Evolutionary conservation across 768 basidiomycete genomes (phyloP), one percentile per base, ranked within the genome.

Genomic region (Exsudoporus frostii): DNA sequence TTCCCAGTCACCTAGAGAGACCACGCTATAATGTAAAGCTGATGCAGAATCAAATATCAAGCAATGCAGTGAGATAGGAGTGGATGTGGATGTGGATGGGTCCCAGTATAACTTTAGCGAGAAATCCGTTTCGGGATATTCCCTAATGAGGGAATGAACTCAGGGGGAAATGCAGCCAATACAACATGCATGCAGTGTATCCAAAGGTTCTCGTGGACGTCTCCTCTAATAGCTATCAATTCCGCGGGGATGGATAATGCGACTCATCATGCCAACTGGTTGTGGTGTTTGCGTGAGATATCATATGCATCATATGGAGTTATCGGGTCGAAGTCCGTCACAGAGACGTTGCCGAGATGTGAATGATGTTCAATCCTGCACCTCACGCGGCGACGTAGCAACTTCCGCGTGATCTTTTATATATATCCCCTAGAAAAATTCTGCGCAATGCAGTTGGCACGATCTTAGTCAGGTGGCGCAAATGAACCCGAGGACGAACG

Each of bases 101-200:
- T 47, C 63, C n/a, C n/a, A n/a, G n/a, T n/a, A n/a, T 29, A 3
- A 91, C 92, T 80, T 99, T 99, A 0, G 97, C 90, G 24, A 98
- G 77, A 61, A 95, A 95, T 68, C 98, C 97, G 65, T 96, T 98
- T 64, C 92, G 79, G 14, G 92, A 84, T 51, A 98, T 85, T 1
- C 94, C 94, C 92, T 94, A 32, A 4, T 14, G 37, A 39, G 19
- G 30, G 33, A 10, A 43, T 30, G 32, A 42, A 24, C 42, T 5
- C 11, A 14, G 25, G 4, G 14, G 8, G 34, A 44, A 46, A 73
- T 87, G 59, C n/a, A n/a, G n/a, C n/a, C n/a, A n/a, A n/a, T 60
- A 93, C 93, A 92, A 94, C 39, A 88, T 92, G n/a, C n/a, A n/a
- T n/a, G n/a, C n/a, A n/a, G 92, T 93, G 64, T 99, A 99, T 15